Conservation (phyloP, 1,139 yeast species). For the Taiozyma sp. region DNA sequence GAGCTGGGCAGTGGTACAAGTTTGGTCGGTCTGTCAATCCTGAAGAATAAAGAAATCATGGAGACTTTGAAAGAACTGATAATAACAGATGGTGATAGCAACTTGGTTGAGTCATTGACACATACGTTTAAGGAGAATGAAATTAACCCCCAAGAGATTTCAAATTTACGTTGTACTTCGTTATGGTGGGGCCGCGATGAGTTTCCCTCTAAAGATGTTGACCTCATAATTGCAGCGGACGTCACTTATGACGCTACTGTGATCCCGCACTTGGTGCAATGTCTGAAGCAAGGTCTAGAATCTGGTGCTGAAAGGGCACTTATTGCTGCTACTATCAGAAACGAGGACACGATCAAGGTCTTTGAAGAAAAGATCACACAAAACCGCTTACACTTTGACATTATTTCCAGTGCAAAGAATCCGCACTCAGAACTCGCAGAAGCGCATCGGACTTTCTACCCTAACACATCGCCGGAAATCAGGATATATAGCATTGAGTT, state of each 20-base stretch:
- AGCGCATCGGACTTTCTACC: conserved; percentile 21
- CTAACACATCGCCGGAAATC: conserved; percentile 37
- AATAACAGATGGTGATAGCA: conserved; percentile 76
- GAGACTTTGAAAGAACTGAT: conserved; percentile 30
- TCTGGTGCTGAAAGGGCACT: conserved; percentile 28
- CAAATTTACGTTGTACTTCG: conserved; percentile 28
- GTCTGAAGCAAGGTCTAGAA: conserved; percentile 39
- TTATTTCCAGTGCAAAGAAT: conserved; percentile 5
- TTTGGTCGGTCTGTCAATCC: conserved; percentile 59
- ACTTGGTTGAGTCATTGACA: conserved; percentile 48
- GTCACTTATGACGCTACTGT: conserved; percentile 74
- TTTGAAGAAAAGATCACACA: conserved; percentile 45
- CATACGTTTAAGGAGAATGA: conserved; percentile 45
- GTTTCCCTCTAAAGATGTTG: conserved; percentile 27
- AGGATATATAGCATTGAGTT: conserved; percentile 29
- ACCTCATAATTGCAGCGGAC: conserved; percentile 72
- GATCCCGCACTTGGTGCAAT: conserved; percentile 49
- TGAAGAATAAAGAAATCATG: conserved; percentile 19
- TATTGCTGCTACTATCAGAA: conserved; percentile 76
- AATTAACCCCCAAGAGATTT: conserved; percentile 13
- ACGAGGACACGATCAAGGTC: conserved; percentile 45
- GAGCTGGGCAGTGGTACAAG: conserved; percentile 95
- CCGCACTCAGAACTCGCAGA: conserved; percentile 7
- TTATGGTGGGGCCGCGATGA: conserved; percentile 61
- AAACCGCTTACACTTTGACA: conserved; percentile 20